These are phyloP conservation scores for Blumeria graminis DNA, from an alignment of 2,329 filamentous ascomycete species.

Conservation along the genomic window DNA sequence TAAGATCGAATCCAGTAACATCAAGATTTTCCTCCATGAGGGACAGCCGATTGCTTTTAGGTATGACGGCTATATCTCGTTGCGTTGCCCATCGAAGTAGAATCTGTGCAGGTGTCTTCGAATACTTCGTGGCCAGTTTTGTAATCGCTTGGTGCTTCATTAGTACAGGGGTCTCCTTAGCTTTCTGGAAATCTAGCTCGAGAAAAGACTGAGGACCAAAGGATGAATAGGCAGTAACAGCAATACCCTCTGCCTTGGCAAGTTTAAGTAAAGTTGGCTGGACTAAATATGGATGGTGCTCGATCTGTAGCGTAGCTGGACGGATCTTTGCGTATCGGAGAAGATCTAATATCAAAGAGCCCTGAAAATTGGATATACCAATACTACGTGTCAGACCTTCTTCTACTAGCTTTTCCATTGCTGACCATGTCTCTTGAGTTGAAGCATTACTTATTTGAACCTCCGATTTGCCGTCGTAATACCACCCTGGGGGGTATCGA, in stretches of 20 bases:
- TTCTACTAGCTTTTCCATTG: conserved; percentile 53
- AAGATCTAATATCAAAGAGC: conserved; percentile 52
- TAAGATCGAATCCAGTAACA: conserved; percentile 39
- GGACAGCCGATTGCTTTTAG: conserved; percentile 41
- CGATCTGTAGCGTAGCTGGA: conserved; percentile 62
- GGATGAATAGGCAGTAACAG: conserved; percentile 61
- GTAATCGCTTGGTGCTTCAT: conserved; percentile 46
- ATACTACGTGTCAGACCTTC: conserved; percentile 46
- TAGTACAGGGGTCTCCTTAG: conserved; percentile 38
- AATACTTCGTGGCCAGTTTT: conserved; percentile 40
- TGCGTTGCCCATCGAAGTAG: conserved; percentile 75
- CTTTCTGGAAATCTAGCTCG: conserved; percentile 49
- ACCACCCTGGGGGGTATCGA: conserved; percentile 62
- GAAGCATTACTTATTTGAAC: conserved; percentile 41
- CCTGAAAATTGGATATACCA: conserved; percentile 66
- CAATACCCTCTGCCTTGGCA: conserved; percentile 43
- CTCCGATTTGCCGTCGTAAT: conserved; percentile 35
- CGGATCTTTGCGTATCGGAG: conserved; percentile 52
- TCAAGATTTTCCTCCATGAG: conserved; percentile 41
- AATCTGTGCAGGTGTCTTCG: conserved; percentile 55
- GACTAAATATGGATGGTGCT: conserved; percentile 74
- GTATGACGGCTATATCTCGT: conserved; percentile 57
- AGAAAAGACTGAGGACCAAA: conserved; percentile 62
- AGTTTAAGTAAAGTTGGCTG: conserved; percentile 48
- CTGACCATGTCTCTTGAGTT: conserved; percentile 61